These are phyloP conservation scores for Onygenales sp. DNA, from an alignment of 2,329 filamentous ascomycete species.

Conservation along the genomic window DNA sequence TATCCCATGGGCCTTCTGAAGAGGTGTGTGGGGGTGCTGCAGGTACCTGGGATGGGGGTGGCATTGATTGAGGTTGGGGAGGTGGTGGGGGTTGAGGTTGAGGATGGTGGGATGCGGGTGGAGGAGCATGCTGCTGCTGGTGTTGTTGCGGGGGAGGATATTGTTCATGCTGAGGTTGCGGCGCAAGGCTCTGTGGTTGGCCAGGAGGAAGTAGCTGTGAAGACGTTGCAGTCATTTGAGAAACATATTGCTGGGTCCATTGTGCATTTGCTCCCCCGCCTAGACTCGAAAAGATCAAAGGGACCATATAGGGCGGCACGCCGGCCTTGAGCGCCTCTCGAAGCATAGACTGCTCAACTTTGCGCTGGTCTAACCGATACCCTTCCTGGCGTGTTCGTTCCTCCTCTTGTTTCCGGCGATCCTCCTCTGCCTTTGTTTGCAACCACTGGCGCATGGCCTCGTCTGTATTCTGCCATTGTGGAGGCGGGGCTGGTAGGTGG, in stretches of 20 bases:
- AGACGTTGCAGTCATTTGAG: conserved; percentile 23
- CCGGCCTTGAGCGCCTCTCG: conserved; percentile 58
- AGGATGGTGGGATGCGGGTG: conserved; percentile 7
- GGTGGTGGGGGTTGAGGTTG: conserved; percentile 7
- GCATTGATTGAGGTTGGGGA: conserved; percentile 7
- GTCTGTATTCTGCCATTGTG: conserved; percentile 58
- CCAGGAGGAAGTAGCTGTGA: background rate
- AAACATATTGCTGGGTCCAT: conserved; percentile 58
- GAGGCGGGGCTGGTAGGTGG: conserved; percentile 51
- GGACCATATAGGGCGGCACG: conserved; percentile 64
- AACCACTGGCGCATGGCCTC: conserved; percentile 66
- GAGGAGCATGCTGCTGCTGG: conserved; percentile 20
- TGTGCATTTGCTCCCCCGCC: conserved; percentile 53
- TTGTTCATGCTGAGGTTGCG: background rate
- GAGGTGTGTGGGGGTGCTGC: conserved; percentile 13
- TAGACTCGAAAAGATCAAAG: conserved; percentile 65
- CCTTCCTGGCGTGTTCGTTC: conserved; percentile 56
- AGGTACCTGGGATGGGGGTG: conserved; percentile 14
- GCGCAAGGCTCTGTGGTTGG: background rate
- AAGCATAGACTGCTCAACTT: conserved; percentile 63
- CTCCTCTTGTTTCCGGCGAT: conserved; percentile 62
- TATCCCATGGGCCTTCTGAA: conserved; percentile 20
- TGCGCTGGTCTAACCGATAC: conserved; percentile 61
- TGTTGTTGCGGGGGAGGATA: conserved; percentile 12
- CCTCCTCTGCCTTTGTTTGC: conserved; percentile 62